Base-by-base conservation (phyloP, 2,329 filamentous ascomycete genomes). In the Apiospora arundinis region DNA sequence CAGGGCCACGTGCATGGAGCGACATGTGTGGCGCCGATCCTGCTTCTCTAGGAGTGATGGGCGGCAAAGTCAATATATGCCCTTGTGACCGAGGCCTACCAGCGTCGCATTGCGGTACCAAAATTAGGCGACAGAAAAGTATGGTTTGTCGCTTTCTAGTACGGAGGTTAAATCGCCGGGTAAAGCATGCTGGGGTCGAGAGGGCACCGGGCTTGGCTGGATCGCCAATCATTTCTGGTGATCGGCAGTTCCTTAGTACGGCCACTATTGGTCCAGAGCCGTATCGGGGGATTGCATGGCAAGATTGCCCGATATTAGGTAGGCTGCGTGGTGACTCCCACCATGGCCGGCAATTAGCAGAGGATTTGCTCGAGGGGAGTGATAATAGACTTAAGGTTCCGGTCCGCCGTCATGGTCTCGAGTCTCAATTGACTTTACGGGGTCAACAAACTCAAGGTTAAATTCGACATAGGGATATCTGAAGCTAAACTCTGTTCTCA, bases 271-370 rank as follows among this genome's bases (percentile, higher is more conserved):
- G 44, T 46, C 65, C 3, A 18, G n/a, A 11, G 12, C 25, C 14
- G 2, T 44, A 46, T 67, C 14, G 28, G 56, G 49, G 56, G 28
- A 63, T 63, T n/a, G 56, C 11, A 4, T 9, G 37, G 1, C 18
- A n/a, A 9, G 56, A 46, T 45, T 25, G 44, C 65, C 65, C 44
- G 65, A 67, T 67, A 67, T 67, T 67, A 32, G 44, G 65, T 67
- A 45, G n/a, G 40, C n/a, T 46, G 14, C 40, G 40, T 45, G 23
- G 12, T 32, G 56, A 63, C 9, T 28, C 1, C 14, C 12, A 18
- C 6, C 18, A 32, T 14, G 5, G n/a, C 18, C 65, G 65, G 65
- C 65, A 67, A n/a, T 67, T 67, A 8, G n/a, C 9, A n/a, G 14
- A 25, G 12, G 40, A 45, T 67, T 44, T 28, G 40, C n/a, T 25